These are phyloP conservation scores for Coemansia sp. DNA, from an alignment of 192 early-diverging fungal genomes.

Conservation along the genomic window DNA sequence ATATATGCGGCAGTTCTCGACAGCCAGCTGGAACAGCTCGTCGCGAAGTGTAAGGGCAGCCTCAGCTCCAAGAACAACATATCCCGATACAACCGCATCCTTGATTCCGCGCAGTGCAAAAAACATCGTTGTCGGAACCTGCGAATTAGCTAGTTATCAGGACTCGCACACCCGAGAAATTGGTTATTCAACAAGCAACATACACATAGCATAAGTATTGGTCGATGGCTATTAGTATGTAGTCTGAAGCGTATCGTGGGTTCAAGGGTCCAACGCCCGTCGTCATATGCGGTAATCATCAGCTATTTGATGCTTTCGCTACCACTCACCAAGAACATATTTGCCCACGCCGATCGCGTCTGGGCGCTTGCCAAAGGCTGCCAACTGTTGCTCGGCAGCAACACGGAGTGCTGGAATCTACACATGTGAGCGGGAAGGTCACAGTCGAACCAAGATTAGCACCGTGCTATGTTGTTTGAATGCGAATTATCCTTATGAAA, in stretches of 20 bases:
- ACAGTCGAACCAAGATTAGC: neutral
- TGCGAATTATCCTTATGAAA: constrained; percentile 1
- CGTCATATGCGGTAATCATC: too few relatives aligned
- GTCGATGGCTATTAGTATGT: neutral
- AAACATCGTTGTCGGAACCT: constrained; percentile 44
- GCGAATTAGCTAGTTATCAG: constrained; percentile 31
- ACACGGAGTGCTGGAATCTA: constrained; percentile 44
- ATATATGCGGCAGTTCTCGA: constrained; percentile 22
- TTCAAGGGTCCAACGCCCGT: too few relatives aligned
- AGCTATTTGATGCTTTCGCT: too few relatives aligned
- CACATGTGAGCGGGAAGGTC: neutral
- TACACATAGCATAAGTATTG: neutral
- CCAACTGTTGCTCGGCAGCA: constrained; percentile 37
- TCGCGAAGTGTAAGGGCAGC: constrained; percentile 28
- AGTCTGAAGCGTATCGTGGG: neutral
- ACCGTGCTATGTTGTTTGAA: neutral
- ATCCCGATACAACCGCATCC: constrained; percentile 36
- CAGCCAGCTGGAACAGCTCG: constrained; percentile 44
- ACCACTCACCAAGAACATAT: constrained; percentile 37
- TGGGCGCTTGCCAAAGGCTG: constrained; percentile 45
- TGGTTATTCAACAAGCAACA: neutral
- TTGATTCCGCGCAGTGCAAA: constrained; percentile 55
- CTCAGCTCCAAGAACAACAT: constrained; percentile 22
- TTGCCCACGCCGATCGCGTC: constrained; percentile 46
- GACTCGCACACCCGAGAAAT: neutral